Evolutionary conservation across 2,329 filamentous ascomycete genomes (phyloP), one percentile per base, ranked within the genome.

Genomic region (Sarocladiaceae sp.): DNA sequence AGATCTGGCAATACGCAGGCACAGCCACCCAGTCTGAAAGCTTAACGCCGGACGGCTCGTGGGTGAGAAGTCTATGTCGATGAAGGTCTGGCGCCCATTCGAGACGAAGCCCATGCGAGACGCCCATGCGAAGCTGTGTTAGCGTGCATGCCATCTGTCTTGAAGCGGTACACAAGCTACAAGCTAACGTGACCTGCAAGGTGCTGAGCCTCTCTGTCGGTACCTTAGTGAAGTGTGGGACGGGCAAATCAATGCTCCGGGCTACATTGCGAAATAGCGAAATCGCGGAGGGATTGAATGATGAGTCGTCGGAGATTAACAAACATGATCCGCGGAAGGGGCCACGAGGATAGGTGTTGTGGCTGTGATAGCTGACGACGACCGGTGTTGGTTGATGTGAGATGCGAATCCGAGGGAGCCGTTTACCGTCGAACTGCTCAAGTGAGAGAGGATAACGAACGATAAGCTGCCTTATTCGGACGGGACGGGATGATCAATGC

Each of bases 331-430:
- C 33, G 33, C 33, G 33, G 33, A 36, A 5, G 5, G 33, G 33
- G 18, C 33, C 33, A n/a, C 5, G 17, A 22, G n/a, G n/a, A n/a
- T n/a, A n/a, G n/a, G n/a, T 15, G 17, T 26, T 18, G 40, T 46
- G 40, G 40, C 40, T 46, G 40, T 28, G 40, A 11, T 15, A 29
- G 40, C 23, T 46, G 40, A 46, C 40, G 40, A 46, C 22, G 40
- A 46, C 7, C 29, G n/a, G 7, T 33, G 29, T 23, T 29, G 40
- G 17, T 6, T 4, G 25, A 22, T 8, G 40, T 46, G 22, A 46
- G 40, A 28, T 29, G 40, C 23, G 40, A 46, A 10, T 46, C 40
- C 37, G 17, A 40, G 15, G 7, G 5, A 22, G 4, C 18, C 18
- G 17, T 17, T 36, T 12, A 36, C 15, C 12, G 18, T n/a, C 5